Conservation (phyloP, 371 early-diverging fungal genomes). For the Zopfochytrium polystomum region DNA sequence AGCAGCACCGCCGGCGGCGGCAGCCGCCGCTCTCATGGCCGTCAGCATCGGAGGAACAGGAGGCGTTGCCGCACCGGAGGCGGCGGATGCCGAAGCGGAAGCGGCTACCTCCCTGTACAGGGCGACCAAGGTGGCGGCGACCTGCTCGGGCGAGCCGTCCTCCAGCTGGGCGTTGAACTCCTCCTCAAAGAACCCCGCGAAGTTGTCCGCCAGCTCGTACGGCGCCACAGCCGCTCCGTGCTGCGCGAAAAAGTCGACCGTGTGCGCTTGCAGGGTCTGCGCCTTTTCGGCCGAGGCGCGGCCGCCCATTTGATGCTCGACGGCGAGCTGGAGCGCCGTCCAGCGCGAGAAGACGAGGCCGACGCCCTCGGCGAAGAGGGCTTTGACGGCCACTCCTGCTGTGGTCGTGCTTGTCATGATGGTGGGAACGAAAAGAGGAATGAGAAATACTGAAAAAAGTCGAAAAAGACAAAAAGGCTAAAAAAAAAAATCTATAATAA, state of each 20-base stretch:
- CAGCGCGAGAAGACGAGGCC: conserved; percentile 37
- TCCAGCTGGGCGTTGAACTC: conserved; percentile 40
- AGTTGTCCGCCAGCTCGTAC: conserved; percentile 42
- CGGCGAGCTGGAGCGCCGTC: conserved; percentile 47
- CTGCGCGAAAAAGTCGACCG: conserved; percentile 34
- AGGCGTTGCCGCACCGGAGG: background rate
- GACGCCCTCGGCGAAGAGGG: conserved; percentile 33
- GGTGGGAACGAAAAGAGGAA: conserved; percentile 5
- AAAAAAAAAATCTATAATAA: conserved; percentile 1
- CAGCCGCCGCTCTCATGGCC: background rate
- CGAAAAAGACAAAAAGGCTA: too few relatives aligned
- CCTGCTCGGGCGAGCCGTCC: conserved; percentile 40
- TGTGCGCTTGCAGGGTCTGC: conserved; percentile 26
- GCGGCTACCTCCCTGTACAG: conserved; percentile 29
- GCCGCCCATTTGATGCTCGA: conserved; percentile 39
- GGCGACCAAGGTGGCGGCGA: conserved; percentile 26
- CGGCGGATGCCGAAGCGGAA: conserved; percentile 8
- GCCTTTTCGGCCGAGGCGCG: conserved; percentile 20
- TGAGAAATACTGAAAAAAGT: background rate
- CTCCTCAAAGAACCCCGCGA: conserved; percentile 41
- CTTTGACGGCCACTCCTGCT: conserved; percentile 99
- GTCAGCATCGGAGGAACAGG: background rate
- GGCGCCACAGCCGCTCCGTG: conserved; percentile 34
- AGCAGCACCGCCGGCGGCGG: background rate
- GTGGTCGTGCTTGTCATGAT: conserved; percentile 95